phyloP scores from a whole-genome alignment of 1,284 basidiomycete species.

The Entoloma clypeatum region DNA sequence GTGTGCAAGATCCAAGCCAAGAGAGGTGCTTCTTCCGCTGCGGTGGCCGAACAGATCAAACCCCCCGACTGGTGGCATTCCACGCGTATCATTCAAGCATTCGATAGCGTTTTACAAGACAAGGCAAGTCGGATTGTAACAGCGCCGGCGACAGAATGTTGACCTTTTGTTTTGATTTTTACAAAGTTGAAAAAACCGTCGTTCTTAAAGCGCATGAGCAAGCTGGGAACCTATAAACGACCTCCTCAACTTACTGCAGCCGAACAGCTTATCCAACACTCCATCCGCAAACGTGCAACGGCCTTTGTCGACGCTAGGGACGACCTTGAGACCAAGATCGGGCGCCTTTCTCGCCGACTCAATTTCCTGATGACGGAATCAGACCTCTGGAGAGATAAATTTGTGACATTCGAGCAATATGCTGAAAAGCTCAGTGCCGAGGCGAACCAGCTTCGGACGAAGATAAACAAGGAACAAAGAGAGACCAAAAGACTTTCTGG shows the following conservation, averaged over 20 bases:
- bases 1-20: conserved; percentile 83
- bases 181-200: conserved; percentile 91
- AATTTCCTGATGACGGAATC: conserved; percentile 91
- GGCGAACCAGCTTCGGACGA: conserved; percentile 73
- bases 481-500: conserved; percentile 81
- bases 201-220: conserved; percentile 80
- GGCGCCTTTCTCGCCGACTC: conserved; percentile 73
- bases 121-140: conserved; percentile 48
- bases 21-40: conserved; percentile 71
- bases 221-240: conserved; percentile 68
- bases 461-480: conserved; percentile 85
- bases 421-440: conserved; percentile 87
- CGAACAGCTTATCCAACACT: conserved; percentile 79
- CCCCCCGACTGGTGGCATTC: conserved; percentile 93
- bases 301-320: conserved; percentile 92
- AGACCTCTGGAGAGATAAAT: conserved; percentile 88
- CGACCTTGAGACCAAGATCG: conserved; percentile 88
- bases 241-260: conserved; percentile 71
- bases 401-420: conserved; percentile 87
- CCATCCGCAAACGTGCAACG: conserved; percentile 84
- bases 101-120: conserved; percentile 84
- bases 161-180: conserved; percentile 22
- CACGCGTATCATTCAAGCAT: conserved; percentile 82
- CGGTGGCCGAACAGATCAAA: conserved; percentile 82
- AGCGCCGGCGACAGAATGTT: conserved; percentile 11